These are phyloP conservation scores for Vanilla planifolia DNA, from an alignment of 106 monocot genomes.

Conservation along the genomic window DNA sequence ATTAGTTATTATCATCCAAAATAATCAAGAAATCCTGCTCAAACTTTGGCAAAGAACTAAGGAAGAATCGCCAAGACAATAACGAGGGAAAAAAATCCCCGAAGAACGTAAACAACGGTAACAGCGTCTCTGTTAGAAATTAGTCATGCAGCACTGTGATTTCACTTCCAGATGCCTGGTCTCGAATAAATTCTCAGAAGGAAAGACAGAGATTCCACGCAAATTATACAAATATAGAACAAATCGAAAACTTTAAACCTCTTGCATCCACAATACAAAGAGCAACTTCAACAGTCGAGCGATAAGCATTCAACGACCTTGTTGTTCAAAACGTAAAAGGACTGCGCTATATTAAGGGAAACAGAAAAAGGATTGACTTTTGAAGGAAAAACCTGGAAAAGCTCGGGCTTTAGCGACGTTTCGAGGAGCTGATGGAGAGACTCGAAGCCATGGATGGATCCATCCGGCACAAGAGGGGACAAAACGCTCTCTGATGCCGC, in stretches of 20 bases:
- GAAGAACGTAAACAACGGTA: too few relatives aligned
- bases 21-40: not conserved
- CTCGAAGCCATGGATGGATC: constrained; percentile 81
- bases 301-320: not conserved
- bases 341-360: not conserved
- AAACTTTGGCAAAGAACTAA: not conserved
- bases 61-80: not conserved
- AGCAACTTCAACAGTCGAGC: not conserved
- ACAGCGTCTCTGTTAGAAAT: too few relatives aligned
- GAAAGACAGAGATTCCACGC: not conserved
- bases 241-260: not conserved
- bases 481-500: not conserved
- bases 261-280: not conserved
- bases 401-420: constrained; percentile 50
- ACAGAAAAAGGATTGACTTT: not conserved
- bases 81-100: too few relatives aligned
- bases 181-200: not conserved
- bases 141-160: too few relatives aligned
- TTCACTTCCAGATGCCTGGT: too few relatives aligned
- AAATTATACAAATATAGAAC: not conserved
- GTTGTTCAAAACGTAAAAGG: not conserved
- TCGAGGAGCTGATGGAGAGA: constrained; percentile 82
- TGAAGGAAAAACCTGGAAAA: constrained; percentile 43
- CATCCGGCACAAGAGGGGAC: constrained; percentile 11
- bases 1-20: not conserved